These are phyloP conservation scores for Stramenopiles sp. DNA, from an alignment of 352 stramenopile species.

Conservation along the genomic window DNA sequence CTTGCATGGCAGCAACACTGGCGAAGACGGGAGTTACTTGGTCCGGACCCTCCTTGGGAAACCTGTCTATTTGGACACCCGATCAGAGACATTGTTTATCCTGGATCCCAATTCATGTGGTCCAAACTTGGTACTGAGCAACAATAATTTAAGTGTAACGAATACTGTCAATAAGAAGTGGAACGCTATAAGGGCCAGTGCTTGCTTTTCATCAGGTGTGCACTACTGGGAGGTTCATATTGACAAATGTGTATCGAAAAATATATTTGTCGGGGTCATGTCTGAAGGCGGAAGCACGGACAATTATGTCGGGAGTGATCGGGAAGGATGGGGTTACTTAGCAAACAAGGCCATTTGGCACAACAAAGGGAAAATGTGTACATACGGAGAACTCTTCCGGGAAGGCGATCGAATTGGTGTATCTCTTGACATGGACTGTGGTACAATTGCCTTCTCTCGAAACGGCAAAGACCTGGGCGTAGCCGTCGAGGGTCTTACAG, in stretches of 20 bases:
- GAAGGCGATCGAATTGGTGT: constrained; percentile 61
- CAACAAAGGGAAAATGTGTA: constrained; percentile 57
- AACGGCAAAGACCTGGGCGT: constrained; percentile 61
- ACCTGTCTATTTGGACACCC: constrained; percentile 33
- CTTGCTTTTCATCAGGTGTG: constrained; percentile 45
- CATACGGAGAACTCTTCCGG: constrained; percentile 69
- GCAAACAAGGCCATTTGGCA: constrained; percentile 72
- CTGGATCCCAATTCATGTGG: constrained; percentile 38
- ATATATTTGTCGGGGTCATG: constrained; percentile 67
- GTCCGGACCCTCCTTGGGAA: background rate
- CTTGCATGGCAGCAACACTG: background rate
- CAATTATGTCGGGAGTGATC: constrained; percentile 67
- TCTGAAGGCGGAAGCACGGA: constrained; percentile 42
- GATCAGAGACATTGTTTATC: constrained; percentile 38
- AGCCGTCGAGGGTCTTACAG: constrained; percentile 38
- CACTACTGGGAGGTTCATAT: constrained; percentile 62
- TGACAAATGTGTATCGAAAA: constrained; percentile 63
- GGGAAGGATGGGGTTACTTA: constrained; percentile 60
- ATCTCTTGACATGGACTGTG: constrained; percentile 47
- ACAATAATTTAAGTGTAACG: constrained; percentile 47
- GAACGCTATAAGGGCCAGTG: constrained; percentile 45
- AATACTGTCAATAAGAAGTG: constrained; percentile 69
- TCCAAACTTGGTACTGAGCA: constrained; percentile 47
- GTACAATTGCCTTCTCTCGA: constrained; percentile 51
- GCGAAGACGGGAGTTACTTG: constrained; percentile 10